Evolutionary conservation across 345 rosid genomes (phyloP).

Genomic region (Eucalyptus erythrocorys): DNA sequence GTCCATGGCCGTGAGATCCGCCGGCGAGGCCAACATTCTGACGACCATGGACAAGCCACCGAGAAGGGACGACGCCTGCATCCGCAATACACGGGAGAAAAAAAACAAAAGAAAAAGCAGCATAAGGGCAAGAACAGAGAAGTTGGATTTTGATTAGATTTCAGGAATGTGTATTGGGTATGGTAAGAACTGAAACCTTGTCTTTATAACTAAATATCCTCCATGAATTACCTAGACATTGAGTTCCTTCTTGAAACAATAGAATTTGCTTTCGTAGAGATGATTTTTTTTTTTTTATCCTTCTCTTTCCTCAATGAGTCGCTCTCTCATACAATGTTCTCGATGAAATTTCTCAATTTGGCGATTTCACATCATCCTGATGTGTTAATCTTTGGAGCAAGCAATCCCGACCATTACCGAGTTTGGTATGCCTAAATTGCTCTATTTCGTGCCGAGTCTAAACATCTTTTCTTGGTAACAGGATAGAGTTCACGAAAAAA

Average conservation of each 20-base stretch:
- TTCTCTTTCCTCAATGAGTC: neutral
- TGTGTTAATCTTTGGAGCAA: too few relatives aligned
- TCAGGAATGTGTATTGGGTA: neutral
- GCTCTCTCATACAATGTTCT: rapidly evolving
- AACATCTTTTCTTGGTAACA: neutral
- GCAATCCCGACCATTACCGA: neutral
- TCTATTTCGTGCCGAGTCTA: neutral
- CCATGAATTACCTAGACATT: neutral
- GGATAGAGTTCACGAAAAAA: neutral
- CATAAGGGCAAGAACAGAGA: neutral
- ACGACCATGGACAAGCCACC: neutral
- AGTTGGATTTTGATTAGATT: neutral
- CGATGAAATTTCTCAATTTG: neutral
- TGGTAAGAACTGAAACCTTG: neutral
- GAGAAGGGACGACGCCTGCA: neutral
- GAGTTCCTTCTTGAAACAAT: neutral
- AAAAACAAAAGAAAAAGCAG: neutral
- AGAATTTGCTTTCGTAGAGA: neutral
- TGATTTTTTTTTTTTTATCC: neutral
- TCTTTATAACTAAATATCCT: neutral
- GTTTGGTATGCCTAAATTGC: neutral
- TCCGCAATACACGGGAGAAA: neutral
- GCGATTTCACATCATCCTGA: rapidly evolving
- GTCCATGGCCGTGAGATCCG: neutral
- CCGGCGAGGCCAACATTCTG: neutral